Percentiles rank a stretch among this genome's conserved stretches.
phyloP scores from a whole-genome alignment of 1,284 basidiomycete genomes.

The Tausonia pullulans region DNA sequence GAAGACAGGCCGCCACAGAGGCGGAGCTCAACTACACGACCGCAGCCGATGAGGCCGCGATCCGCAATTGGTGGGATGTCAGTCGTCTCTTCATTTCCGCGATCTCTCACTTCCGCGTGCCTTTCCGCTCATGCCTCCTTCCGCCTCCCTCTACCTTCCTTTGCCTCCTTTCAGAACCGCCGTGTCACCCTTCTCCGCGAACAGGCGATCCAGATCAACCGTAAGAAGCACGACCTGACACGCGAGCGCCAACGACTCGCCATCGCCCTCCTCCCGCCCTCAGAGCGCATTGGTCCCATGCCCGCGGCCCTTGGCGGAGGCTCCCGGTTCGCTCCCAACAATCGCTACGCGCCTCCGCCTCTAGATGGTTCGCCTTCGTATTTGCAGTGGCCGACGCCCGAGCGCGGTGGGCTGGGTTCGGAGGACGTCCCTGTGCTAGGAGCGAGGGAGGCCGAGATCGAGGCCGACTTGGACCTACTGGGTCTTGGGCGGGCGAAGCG shows the following conservation, averaged over 20 bases:
- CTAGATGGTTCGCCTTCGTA: neutral
- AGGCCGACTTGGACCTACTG: slow-evolving; percentile 1
- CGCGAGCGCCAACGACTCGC: slow-evolving; percentile 9
- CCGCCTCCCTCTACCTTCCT: neutral
- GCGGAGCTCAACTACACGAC: neutral
- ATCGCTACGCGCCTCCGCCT: slow-evolving; percentile 1
- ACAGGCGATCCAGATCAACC: neutral
- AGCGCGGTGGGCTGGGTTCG: neutral
- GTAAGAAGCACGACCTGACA: neutral
- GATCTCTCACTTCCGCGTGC: neutral
- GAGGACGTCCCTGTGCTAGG: slow-evolving; percentile 2
- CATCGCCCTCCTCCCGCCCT: slow-evolving; percentile 6
- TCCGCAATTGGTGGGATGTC: slow-evolving; percentile 14
- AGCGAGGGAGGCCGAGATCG: neutral
- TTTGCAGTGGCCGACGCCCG: neutral
- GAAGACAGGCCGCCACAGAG: neutral
- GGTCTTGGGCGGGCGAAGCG: slow-evolving; percentile 1
- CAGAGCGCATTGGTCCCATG: slow-evolving; percentile 1
- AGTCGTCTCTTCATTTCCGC: neutral
- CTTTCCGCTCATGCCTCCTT: neutral
- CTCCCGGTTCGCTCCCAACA: slow-evolving; percentile 8
- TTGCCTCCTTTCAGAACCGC: neutral
- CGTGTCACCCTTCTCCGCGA: neutral
- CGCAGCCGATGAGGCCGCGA: neutral
- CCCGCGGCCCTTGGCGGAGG: slow-evolving; percentile 4